Percentiles rank a stretch among this genome's conserved stretches.
Conservation (phyloP, 306 rosid genomes). For the Herpetospermum pedunculosum region DNA sequence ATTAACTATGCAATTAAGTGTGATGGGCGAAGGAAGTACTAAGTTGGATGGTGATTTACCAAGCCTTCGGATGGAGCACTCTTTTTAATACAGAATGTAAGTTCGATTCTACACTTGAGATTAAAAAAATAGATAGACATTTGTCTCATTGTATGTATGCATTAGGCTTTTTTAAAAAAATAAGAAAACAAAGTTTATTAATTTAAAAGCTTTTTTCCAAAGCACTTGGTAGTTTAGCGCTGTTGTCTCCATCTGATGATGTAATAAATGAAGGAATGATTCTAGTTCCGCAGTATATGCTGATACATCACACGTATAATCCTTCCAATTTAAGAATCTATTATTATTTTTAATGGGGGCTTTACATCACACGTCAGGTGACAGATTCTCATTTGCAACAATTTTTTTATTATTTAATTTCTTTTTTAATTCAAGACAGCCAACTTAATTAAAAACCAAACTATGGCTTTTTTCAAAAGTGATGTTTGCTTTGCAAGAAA, state of each 20-base stretch:
- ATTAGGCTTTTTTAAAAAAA: background rate
- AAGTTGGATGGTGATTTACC: no score
- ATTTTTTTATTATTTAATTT: no score
- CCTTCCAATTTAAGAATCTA: background rate
- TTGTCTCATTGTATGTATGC: background rate
- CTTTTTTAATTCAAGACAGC: no score
- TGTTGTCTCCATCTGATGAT: background rate
- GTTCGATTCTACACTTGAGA: no score
- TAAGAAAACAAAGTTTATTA: background rate
- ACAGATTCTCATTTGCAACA: background rate
- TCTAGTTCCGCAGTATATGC: background rate
- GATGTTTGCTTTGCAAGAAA: no score
- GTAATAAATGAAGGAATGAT: background rate
- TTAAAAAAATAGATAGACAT: no score
- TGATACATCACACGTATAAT: background rate
- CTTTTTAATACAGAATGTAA: no score
- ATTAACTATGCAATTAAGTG: no score
- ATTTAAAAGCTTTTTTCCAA: background rate
- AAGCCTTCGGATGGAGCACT: no score
- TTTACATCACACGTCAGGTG: background rate
- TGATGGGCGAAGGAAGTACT: no score
- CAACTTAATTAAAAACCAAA: background rate
- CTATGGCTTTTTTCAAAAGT: background rate
- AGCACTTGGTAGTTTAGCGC: background rate
- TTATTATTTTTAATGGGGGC: background rate